Evolutionary conservation across 768 basidiomycete species (phyloP), one percentile per base, ranked within the genome.

Genomic region (Leccinum disarticulatum): DNA sequence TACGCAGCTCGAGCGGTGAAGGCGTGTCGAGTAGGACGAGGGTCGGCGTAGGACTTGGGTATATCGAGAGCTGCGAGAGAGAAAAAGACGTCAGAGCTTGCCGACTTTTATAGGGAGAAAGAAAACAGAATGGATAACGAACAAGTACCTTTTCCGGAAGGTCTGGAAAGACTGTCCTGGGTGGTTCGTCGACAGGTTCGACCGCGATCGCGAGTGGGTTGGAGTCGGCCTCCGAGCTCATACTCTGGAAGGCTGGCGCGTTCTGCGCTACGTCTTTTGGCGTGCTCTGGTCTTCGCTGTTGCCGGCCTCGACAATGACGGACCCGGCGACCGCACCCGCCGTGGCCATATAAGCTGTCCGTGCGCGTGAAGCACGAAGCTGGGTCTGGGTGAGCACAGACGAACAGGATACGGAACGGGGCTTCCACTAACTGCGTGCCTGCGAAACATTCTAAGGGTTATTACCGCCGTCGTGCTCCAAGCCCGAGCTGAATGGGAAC

Each of bases 1-100:
- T 93, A 60, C 87, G 85, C 35, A 80, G 76, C 73, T 95, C 89
- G 31, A 98, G 82, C 19, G 83, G 82, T 1, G 90, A 88, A 3
- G 87, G 87, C 4, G 80, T 81, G 64, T 92, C 88, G 52, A 91
- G 81, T 8, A 98, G 83, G 25, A 91, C 65, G 41, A 93, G 74
- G 13, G 89, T 86, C 7, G 81, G 75, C 11, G 81, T 80, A 2
- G 83, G 79, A 6, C 72, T 66, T 2, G 91, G 82, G 77, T 98
- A 97, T 76, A 98, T 91, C 28, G 93, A 84, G 54, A 90, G 84
- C 95, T 98, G 11, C n/a, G 9, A 28, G 9, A 38, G 41, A 25
- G 22, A 10, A 31, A 19, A 31, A 43, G 28, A 6, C 27, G n/a
- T 41, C 3, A 41, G 41, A 60, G 14, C 3, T 3, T 6, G 13